Evolutionary conservation across 2,329 filamentous ascomycete genomes (phyloP).

Genomic region (Aaosphaeria arxii): DNA sequence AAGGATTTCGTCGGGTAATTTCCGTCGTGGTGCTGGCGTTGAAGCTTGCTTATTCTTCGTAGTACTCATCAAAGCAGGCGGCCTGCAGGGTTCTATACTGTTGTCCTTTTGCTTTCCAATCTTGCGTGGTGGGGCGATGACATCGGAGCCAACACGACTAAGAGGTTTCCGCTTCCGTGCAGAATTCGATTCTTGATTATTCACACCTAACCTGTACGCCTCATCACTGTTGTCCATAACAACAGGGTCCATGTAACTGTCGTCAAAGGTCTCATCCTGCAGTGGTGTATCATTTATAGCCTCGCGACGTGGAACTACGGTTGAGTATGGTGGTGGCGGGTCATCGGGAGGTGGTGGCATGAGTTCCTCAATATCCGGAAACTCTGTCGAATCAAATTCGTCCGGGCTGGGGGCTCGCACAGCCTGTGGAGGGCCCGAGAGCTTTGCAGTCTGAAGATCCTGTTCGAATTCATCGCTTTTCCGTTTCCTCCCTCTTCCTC

Average conservation of each 20-base stretch:
- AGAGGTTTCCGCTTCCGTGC: constrained; percentile 28
- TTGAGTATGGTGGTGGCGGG: constrained; percentile 45
- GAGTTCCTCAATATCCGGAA: constrained; percentile 39
- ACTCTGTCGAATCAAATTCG: constrained; percentile 21
- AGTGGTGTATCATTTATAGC: background rate
- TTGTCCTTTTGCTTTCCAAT: constrained; percentile 17
- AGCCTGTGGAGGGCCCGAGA: constrained; percentile 12
- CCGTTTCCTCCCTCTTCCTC: constrained; percentile 37
- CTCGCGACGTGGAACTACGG: constrained; percentile 22
- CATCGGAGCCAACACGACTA: constrained; percentile 26
- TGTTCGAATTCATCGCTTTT: constrained; percentile 46
- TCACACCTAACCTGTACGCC: constrained; percentile 4
- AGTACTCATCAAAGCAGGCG: no score
- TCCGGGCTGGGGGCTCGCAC: constrained; percentile 12
- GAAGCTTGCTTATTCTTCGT: constrained; percentile 5
- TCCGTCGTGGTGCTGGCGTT: constrained; percentile 1
- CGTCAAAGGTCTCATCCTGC: background rate
- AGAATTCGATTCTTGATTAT: background rate
- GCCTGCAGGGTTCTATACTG: no score
- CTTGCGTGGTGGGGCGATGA: constrained; percentile 22
- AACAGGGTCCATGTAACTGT: constrained; percentile 5
- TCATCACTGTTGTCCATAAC: constrained; percentile 8
- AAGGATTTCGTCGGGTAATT: background rate
- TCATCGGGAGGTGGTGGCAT: constrained; percentile 15
- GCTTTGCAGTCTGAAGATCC: constrained; percentile 16